Evolutionary conservation across 2,329 filamentous ascomycete species (phyloP), one percentile per base, ranked within the genome.

Genomic region (Pyrenophora teres): DNA sequence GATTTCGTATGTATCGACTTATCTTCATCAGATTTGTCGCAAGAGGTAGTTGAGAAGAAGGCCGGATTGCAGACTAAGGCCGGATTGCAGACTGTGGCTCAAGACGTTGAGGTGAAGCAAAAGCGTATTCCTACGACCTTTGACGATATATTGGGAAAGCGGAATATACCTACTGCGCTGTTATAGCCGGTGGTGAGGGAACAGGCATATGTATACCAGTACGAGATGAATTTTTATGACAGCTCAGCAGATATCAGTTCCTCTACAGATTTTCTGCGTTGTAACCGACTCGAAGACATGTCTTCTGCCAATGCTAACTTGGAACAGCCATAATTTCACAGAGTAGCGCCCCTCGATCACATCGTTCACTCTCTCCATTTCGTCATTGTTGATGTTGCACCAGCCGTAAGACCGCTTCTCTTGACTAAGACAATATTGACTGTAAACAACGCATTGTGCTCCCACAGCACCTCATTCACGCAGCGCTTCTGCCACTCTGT

Each of bases 71-170:
- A 5, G 0, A 12, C 7, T 3, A 23, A 40, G 9, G 15, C 10
- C 8, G 13, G 31, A 6, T 23, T n/a, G n/a, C 21, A 5, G 0
- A 12, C 7, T 3, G 19, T 12, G 12, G 6, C 2, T 5, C 6
- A 27, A 7, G 21, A 48, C 6, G 12, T 46, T 23, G 30, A n/a
- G 2, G 1, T 13, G 5, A 1, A 33, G 12, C 32, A 21, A 37
- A 31, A 36, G 16, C 23, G 3, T 3, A 30, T 41, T 37, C 9
- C 43, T 19, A 52, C 43, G n/a, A 52, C 38, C 0, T 52, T 52
- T 27, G 25, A 47, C 12, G 45, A 43, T 7, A 52, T 52, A 23
- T 10, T 52, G 9, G 43, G 49, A 3, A 18, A 38, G 10, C 32
- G n/a, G 15, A 40, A 12, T 4, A 1, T 37, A 32, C 30, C 36